Evolutionary conservation across 208 protist genomes (phyloP).

Genomic region (Trypanosoma lewisi): DNA sequence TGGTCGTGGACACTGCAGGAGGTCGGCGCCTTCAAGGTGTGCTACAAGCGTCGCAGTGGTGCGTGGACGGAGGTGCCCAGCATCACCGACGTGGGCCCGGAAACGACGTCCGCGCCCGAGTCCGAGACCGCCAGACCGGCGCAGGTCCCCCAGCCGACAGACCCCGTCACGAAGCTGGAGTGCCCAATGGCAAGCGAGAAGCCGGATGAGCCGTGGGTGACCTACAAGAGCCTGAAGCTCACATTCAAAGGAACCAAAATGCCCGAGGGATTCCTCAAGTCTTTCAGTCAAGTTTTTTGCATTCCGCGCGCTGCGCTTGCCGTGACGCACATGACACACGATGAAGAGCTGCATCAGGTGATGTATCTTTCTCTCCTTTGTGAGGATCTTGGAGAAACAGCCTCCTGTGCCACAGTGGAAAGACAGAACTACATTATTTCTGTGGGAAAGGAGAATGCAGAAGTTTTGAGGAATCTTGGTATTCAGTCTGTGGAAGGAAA

Average conservation of each 20-base stretch:
- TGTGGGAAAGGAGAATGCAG: constrained; percentile 21
- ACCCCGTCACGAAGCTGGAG: constrained; percentile 40
- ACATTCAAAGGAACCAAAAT: constrained; percentile 28
- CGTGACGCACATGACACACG: constrained; percentile 34
- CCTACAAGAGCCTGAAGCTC: constrained; percentile 50
- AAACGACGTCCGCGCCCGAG: constrained; percentile 2
- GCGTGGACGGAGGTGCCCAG: constrained; percentile 71
- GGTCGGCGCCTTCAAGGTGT: constrained; percentile 67
- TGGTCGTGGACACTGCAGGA: constrained; percentile 52
- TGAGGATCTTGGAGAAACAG: constrained; percentile 29
- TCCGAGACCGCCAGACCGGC: neutral
- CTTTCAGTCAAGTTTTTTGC: constrained; percentile 47
- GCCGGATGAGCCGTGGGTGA: constrained; percentile 27
- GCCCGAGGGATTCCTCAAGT: constrained; percentile 22
- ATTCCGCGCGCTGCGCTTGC: constrained; percentile 41
- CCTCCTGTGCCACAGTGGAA: constrained; percentile 47
- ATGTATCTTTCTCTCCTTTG: constrained; percentile 62
- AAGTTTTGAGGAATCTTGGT: constrained; percentile 12
- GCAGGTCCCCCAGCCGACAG: constrained; percentile 33
- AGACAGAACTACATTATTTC: constrained; percentile 59
- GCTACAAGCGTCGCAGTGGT: constrained; percentile 46
- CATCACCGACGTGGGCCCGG: constrained; percentile 36
- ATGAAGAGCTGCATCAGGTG: constrained; percentile 27
- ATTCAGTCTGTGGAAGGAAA: constrained; percentile 31
- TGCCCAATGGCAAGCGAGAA: constrained; percentile 41